Percentiles rank a stretch among this genome's conserved stretches.
These are phyloP conservation scores for Austroboletus eburneus DNA, from an alignment of 768 basidiomycete species.

Conservation along the genomic window DNA sequence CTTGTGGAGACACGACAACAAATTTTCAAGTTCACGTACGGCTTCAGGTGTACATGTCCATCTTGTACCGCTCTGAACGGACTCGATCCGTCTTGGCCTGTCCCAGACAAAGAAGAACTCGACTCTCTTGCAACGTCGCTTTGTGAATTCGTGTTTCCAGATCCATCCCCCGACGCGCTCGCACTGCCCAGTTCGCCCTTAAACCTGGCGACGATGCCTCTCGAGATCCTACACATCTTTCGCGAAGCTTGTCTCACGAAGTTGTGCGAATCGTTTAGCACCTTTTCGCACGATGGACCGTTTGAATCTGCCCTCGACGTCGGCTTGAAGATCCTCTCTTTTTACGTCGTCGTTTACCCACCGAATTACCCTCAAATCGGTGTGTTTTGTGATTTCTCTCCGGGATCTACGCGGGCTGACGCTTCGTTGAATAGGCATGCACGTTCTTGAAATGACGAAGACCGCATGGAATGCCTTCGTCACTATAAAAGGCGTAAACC, in stretches of 20 bases:
- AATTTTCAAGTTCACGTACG: constrained; percentile 59
- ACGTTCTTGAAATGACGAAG: constrained; percentile 72
- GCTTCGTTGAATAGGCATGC: constrained; percentile 49
- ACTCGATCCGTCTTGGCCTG: constrained; percentile 38
- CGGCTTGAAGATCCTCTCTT: constrained; percentile 56
- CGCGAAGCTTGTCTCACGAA: constrained; percentile 54
- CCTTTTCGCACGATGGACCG: constrained; percentile 62
- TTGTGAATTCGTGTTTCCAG: constrained; percentile 37
- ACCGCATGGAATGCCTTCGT: constrained; percentile 67
- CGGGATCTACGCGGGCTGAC: not conserved
- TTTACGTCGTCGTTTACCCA: constrained; percentile 71
- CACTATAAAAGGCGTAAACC: constrained; percentile 22
- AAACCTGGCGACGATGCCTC: constrained; percentile 34
- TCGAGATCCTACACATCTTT: constrained; percentile 39
- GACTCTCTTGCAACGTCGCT: constrained; percentile 30
- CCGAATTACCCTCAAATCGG: constrained; percentile 80
- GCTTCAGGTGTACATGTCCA: constrained; percentile 59
- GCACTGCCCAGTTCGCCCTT: constrained; percentile 28
- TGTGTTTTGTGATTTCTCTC: constrained; percentile 26
- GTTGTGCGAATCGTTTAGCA: constrained; percentile 62
- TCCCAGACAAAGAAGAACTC: constrained; percentile 23
- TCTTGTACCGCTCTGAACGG: constrained; percentile 48
- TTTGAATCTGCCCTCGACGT: constrained; percentile 47
- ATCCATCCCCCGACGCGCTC: constrained; percentile 15
- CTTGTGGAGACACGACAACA: constrained; percentile 56